phyloP scores from a whole-genome alignment of 2,329 filamentous ascomycete genomes.

The Trichoderma sp. region DNA sequence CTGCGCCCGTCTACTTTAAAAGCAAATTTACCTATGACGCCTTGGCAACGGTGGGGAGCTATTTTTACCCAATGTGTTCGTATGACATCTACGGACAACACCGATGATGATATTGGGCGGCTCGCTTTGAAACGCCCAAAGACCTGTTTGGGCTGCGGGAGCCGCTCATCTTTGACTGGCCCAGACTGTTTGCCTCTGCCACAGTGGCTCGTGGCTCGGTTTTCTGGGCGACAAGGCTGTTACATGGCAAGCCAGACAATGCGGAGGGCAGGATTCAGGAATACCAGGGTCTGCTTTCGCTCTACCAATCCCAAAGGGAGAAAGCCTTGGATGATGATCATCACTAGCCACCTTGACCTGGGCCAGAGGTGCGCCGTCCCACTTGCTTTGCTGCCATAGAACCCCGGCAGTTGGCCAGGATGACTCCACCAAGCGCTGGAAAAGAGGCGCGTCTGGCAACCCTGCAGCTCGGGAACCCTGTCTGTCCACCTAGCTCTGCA shows the following conservation, averaged over 20 bases:
- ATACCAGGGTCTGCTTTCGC: not conserved
- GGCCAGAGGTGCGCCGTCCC: conserved; percentile 7
- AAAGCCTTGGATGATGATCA: conserved; percentile 11
- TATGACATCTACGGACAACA: not conserved
- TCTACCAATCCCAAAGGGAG: not conserved
- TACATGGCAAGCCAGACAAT: not conserved
- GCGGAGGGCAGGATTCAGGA: conserved; percentile 9
- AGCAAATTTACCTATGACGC: conserved; percentile 1
- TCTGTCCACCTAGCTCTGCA: conserved; percentile 5
- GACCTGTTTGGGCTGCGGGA: conserved; percentile 8
- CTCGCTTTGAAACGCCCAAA: conserved; percentile 3
- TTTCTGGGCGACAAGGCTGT: not conserved
- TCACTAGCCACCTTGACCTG: conserved; percentile 1
- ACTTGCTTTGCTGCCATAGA: conserved; percentile 7
- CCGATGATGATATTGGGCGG: conserved; percentile 8
- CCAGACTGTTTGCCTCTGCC: not conserved
- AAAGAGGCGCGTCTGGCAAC: conserved; percentile 4
- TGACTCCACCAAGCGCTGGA: conserved; percentile 6
- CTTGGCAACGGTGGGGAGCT: conserved; percentile 8
- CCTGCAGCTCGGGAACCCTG: conserved; percentile 7
- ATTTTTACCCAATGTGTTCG: not conserved
- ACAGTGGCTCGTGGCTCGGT: conserved; percentile 17
- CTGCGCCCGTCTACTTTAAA: conserved; percentile 6
- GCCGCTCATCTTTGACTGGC: conserved; percentile 19
- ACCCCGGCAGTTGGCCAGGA: conserved; percentile 4